Base-by-base conservation (phyloP, 345 rosid genomes). In the Eucalyptus camaldulensis region DNA sequence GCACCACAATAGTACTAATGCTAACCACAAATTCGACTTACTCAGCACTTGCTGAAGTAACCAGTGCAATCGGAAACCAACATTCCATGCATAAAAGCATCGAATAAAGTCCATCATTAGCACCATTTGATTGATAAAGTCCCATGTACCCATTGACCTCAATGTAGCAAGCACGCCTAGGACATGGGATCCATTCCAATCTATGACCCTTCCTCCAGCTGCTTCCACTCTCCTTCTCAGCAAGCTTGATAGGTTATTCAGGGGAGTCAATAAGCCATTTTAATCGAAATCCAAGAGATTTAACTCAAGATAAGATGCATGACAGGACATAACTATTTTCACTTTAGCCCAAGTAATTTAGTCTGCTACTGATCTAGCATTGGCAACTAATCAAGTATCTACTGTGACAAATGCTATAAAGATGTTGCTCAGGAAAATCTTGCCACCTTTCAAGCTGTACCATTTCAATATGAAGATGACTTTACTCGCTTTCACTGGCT, bases 141-240 rank as follows among this genome's bases (percentile, higher is more conserved):
- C 19, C 87, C 67, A 89, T 94, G 10, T 93, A 96, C 99, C 99
- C 13, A 97, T 95, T 60, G 99, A 95, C 89, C 99, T 95, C 60
- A 99, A 97, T 98, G 96, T 96, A 67, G 99, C 98, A 69, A 97
- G 99, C 89, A 97, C 99, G 6, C 99, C 99, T 86, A 95, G 95
- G 53, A 97, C 98, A 80, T 98, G 98, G 88, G 95, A 95, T 9
- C 99, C 99, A 88, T 95, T 95, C 99, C 98, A 96, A 88, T 95
- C 97, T 67, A 97, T 95, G 90, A 97, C 98, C 93, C 94, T 96
- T 86, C 99, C 99, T 87, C 99, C 99, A 29, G 98, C 93, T 83
- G 94, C 96, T 90, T 97, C 99, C 49, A 97, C 99, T 94, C 88
- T 95, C 95, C 91, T 93, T 94, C 91, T 97, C 99, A 87, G 93